A percentile compares a stretch with the other conserved stretches of the same genome.
Evolutionary conservation across 495 filamentous ascomycete species (phyloP).

Genomic region (Daldinia caldariorum): DNA sequence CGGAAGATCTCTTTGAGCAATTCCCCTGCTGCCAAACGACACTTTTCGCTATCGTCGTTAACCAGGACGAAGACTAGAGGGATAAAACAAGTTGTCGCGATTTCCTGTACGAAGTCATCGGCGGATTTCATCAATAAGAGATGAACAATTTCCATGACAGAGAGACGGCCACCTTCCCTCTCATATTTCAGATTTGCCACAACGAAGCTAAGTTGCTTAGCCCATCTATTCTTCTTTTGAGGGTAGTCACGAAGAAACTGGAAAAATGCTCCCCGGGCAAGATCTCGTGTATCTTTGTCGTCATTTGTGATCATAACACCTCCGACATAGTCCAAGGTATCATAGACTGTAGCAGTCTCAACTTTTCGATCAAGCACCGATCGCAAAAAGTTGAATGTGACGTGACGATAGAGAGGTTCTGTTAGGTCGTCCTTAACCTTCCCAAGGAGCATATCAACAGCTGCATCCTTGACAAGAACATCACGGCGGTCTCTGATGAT

Average conservation of each 20-base stretch:
- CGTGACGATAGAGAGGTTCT: conserved; percentile 87
- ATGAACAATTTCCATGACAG: conserved; percentile 89
- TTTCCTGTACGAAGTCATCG: conserved; percentile 80
- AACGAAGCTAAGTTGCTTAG: conserved; percentile 88
- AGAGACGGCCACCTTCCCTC: conserved; percentile 84
- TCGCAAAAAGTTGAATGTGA: conserved; percentile 92
- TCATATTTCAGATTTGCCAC: conserved; percentile 91
- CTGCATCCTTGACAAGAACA: conserved; percentile 78
- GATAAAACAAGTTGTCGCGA: conserved; percentile 82
- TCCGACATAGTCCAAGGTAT: conserved; percentile 85
- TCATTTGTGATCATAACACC: conserved; percentile 97
- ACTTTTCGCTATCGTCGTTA: conserved; percentile 88
- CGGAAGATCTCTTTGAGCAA: conserved; percentile 83
- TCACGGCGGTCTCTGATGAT: conserved; percentile 82
- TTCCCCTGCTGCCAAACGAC: conserved; percentile 81
- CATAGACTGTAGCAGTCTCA: conserved; percentile 87
- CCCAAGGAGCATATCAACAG: conserved; percentile 84
- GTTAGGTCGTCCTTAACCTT: conserved; percentile 89
- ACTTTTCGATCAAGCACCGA: conserved; percentile 85
- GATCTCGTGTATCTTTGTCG: conserved; percentile 81
- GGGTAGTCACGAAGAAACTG: conserved; percentile 96
- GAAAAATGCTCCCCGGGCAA: conserved; percentile 88
- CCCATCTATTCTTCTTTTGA: conserved; percentile 84
- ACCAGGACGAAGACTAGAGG: conserved; percentile 84
- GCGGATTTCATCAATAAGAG: conserved; percentile 83